These are phyloP conservation scores for Fusarium cicatricum DNA, from an alignment of 2,329 filamentous ascomycete species.

Conservation along the genomic window DNA sequence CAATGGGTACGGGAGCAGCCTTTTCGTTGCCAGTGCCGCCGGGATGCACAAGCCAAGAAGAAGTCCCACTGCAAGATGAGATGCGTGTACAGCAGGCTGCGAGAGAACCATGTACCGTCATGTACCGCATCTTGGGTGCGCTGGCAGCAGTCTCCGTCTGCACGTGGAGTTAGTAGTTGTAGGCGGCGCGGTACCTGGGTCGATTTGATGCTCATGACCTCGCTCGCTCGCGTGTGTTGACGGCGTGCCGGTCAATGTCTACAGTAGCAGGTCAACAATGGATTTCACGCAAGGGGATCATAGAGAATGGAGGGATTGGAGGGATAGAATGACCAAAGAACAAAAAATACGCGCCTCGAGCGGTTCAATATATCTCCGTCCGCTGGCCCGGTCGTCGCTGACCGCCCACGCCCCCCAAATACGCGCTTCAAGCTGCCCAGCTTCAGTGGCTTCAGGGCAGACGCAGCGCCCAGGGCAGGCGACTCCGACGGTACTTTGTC, in stretches of 20 bases:
- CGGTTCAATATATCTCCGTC: conserved; percentile 32
- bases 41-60: conserved; percentile 25
- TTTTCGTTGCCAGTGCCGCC: conserved; percentile 21
- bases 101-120: conserved; percentile 13
- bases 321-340: background rate
- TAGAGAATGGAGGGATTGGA: conserved; percentile 3
- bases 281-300: background rate
- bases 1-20: conserved; percentile 22
- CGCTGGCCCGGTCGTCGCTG: conserved; percentile 40
- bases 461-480: background rate
- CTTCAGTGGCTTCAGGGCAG: conserved; percentile 14
- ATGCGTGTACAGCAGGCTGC: conserved; percentile 19
- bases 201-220: conserved; percentile 11
- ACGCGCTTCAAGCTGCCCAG: conserved; percentile 10
- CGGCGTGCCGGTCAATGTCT: background rate
- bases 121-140: conserved; percentile 15
- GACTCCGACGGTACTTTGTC: conserved; percentile 14
- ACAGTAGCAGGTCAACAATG: background rate
- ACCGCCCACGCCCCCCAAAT: conserved; percentile 24
- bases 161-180: conserved; percentile 22
- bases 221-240: conserved; percentile 1
- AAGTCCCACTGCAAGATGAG: conserved; percentile 29
- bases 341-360: conserved; percentile 26
- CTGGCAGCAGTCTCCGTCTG: conserved; percentile 17
- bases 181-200: background rate